A percentile compares a stretch with the other conserved stretches of the same genome.
phyloP scores from a whole-genome alignment of 1,284 basidiomycete species.

The Rugosomyces carneus region DNA sequence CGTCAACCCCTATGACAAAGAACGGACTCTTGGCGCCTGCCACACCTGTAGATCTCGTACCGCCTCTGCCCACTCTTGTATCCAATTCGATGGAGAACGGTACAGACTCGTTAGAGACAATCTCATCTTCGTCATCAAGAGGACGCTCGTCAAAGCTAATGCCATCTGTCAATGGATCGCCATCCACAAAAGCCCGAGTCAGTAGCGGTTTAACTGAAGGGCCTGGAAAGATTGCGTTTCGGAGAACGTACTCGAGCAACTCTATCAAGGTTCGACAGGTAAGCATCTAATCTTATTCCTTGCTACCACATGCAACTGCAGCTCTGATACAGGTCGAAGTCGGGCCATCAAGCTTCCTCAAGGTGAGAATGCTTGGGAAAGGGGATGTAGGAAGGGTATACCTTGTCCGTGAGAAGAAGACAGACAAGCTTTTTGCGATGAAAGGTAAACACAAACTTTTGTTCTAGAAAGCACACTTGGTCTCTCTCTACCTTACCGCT shows the following conservation, averaged over 20 bases:
- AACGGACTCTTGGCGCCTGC: constrained; percentile 75
- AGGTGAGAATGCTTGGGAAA: constrained; percentile 92
- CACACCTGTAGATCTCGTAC: constrained; percentile 53
- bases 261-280: constrained; percentile 93
- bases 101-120: constrained; percentile 62
- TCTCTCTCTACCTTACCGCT: constrained; percentile 10
- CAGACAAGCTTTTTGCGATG: constrained; percentile 90
- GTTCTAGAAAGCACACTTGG: constrained; percentile 17
- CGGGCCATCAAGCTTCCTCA: constrained; percentile 84
- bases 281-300: constrained; percentile 22
- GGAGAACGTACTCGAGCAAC: constrained; percentile 94
- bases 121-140: constrained; percentile 66
- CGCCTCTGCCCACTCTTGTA: constrained; percentile 42
- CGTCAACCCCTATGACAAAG: constrained; percentile 47
- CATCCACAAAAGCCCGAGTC: constrained; percentile 37
- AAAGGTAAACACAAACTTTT: constrained; percentile 60
- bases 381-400: constrained; percentile 97
- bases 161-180: constrained; percentile 19
- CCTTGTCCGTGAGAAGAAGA: constrained; percentile 94
- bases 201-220: constrained; percentile 38
- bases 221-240: constrained; percentile 70
- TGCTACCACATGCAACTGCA: constrained; percentile 16
- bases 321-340: constrained; percentile 71
- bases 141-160: constrained; percentile 34
- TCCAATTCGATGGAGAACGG: constrained; percentile 50